Percentiles rank a stretch among this genome's conserved stretches.
phyloP scores from a whole-genome alignment of 1,284 basidiomycete species.

The Fomitopsis schrenkii region DNA sequence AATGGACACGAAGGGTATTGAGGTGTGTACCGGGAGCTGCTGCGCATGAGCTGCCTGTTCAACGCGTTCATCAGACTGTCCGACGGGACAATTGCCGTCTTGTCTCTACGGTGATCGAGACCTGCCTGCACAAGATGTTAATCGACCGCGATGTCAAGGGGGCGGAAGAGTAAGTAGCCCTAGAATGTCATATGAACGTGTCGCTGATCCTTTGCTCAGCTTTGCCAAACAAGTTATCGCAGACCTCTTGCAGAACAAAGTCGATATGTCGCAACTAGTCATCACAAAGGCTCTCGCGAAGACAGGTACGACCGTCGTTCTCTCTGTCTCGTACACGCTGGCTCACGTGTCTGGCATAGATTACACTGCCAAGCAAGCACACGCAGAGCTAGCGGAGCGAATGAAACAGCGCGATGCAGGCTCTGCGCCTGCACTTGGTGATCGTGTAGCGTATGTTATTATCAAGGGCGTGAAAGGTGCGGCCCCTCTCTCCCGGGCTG shows the following conservation, averaged over 20 bases:
- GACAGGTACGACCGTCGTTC: slow-evolving; percentile 47
- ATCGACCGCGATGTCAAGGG: slow-evolving; percentile 91
- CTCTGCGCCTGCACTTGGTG: slow-evolving; percentile 89
- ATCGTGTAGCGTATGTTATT: slow-evolving; percentile 97
- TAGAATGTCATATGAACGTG: background rate
- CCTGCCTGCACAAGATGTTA: slow-evolving; percentile 94
- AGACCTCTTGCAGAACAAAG: slow-evolving; percentile 90
- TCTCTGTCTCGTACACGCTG: background rate
- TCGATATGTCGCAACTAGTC: slow-evolving; percentile 97
- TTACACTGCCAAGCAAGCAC: slow-evolving; percentile 89
- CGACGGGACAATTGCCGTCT: slow-evolving; percentile 94
- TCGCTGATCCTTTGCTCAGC: slow-evolving; percentile 36
- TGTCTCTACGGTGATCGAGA: slow-evolving; percentile 94
- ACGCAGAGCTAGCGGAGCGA: slow-evolving; percentile 89
- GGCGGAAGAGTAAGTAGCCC: slow-evolving; percentile 73
- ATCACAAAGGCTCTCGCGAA: slow-evolving; percentile 96
- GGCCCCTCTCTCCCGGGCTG: slow-evolving; percentile 4
- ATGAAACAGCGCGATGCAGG: slow-evolving; percentile 95
- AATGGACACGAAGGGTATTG: slow-evolving; percentile 98
- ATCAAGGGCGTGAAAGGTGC: slow-evolving; percentile 91
- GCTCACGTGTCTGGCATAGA: slow-evolving; percentile 40
- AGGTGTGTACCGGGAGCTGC: slow-evolving; percentile 49
- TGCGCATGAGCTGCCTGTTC: slow-evolving; percentile 4
- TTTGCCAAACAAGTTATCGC: slow-evolving; percentile 92
- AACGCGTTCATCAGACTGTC: slow-evolving; percentile 68